Base-by-base conservation (phyloP, 345 rosid genomes). In the Eucalyptus marginata region DNA sequence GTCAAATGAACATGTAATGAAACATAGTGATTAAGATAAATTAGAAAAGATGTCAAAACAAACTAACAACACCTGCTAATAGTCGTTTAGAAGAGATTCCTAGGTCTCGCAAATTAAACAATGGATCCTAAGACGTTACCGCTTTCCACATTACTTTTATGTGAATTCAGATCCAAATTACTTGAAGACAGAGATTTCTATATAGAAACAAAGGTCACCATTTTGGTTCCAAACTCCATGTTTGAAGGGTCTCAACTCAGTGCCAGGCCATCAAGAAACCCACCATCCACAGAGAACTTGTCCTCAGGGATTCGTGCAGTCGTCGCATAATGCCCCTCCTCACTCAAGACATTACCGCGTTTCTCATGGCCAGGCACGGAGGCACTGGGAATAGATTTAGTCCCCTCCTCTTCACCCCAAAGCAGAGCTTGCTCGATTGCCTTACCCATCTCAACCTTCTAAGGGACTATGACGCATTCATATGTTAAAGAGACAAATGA, bases 201-300 rank as follows among this genome's bases (percentile, higher is more conserved):
- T 47, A 95, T 91, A 0, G 95, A 93, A 87, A 96, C 92, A 89
- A 94, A 97, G 31, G 98, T 97, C 89, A 95, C 97, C 88, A 92
- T 91, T 86, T 87, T 92, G 18, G 92, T 58, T 86, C 31, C 68
- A 27, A 31, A 62, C 31, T 27, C 13, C 68, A 62, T 62, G 68
- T 62, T 62, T 27, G 31, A 62, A 13, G 31, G 16, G 16, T 12
- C 68, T 62, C 47, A 46, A 46, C 47, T 46, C 10, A 46, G 47
- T 46, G 10, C 47, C 47, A 10, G 47, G 47, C 47, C 47, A 46
- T 46, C 47, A 46, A 46, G 11, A 46, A 46, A 46, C 47, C 47
- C 47, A 8, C 47, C 47, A 46, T 46, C 47, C 47, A 46, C 3
- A 46, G 47, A 46, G 47, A 46, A 9, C 47, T 46, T 46, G 47